A percentile compares a stretch with the other conserved stretches of the same genome.
phyloP scores from a whole-genome alignment of 139 green algal genomes.

The Coccomyxa sp. region DNA sequence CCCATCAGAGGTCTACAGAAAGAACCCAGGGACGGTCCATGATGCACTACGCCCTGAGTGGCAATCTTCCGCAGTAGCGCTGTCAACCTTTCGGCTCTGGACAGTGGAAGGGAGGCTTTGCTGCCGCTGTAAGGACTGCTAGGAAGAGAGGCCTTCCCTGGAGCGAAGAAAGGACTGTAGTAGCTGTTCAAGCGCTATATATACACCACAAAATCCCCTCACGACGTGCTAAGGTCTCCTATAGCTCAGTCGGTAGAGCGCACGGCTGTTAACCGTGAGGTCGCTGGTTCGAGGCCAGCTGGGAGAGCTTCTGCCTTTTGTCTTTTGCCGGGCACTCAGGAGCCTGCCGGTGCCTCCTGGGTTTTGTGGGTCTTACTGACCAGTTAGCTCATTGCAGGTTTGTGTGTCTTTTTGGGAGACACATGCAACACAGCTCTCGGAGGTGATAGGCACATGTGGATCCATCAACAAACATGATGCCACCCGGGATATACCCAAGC shows the following conservation, averaged over 20 bases:
- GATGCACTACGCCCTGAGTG: too few species aligned
- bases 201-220: too few species aligned
- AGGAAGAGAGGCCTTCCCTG: too few species aligned
- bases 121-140: too few species aligned
- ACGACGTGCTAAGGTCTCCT: background rate
- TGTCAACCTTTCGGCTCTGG: too few species aligned
- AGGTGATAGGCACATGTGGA: background rate
- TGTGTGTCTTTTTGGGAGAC: background rate
- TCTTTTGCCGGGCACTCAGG: background rate
- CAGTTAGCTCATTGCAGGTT: background rate
- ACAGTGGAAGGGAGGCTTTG: too few species aligned
- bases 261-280: constrained; percentile 6
- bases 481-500: too few species aligned
- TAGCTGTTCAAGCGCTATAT: too few species aligned
- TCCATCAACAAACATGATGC: background rate
- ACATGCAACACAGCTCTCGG: background rate
- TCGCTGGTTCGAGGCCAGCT: background rate
- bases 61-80: too few species aligned
- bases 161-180: too few species aligned
- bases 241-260: constrained; percentile 8
- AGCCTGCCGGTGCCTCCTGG: background rate
- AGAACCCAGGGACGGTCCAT: too few species aligned
- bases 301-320: background rate
- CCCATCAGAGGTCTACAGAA: too few species aligned
- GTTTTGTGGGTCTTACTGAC: background rate